Base-by-base conservation (phyloP, 179 eudicot genomes). In the Gypsophila paniculata region DNA sequence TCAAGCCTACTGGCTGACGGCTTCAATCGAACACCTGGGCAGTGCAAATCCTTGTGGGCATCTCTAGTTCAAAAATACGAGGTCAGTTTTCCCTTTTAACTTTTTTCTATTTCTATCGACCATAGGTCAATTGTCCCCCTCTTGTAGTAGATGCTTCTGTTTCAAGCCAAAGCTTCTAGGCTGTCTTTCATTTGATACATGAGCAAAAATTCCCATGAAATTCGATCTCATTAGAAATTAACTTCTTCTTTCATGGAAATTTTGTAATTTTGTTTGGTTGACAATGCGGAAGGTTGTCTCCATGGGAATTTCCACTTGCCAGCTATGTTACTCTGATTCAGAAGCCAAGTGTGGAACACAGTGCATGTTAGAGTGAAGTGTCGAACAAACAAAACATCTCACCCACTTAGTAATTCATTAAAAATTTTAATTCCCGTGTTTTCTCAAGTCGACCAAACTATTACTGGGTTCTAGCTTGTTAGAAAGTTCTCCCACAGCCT, bases 1-100 rank as follows among this genome's bases (percentile, higher is more conserved):
- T 75, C 85, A 21, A 90, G 76, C 76, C 73, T 94, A 46, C 49
- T 79, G 72, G 81, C 84, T 72, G 86, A 86, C 15, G 97, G 96
- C 66, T 64, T 84, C 52, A 75, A 70, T 76, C 85, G 99, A 74
- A 86, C 89, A 58, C 87, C 99, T 26, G 99, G 93, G 51, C 97
- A 94, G 75, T 94, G 99, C 85, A 94, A 94, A 89, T 88, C 93
- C 64, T 76, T 94, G 46, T 94, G 99, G 99, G 73, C 96, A 54
- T 92, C 99, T 62, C 83, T 94, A 67, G 83, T 88, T 73, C 90
- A 86, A 76, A 88, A 90, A 86, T 90, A 94, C 6, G 97, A 94
- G 99, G 99, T 94, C 69, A 51, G 88, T 82, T 83, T 49, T 29
- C 19, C 46, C 0, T 32, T 3, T 52, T 63, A 19, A 8, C 10